Evolutionary conservation across 805 yeast species (phyloP).

Genomic region (Hanseniaspora mollemarum): DNA sequence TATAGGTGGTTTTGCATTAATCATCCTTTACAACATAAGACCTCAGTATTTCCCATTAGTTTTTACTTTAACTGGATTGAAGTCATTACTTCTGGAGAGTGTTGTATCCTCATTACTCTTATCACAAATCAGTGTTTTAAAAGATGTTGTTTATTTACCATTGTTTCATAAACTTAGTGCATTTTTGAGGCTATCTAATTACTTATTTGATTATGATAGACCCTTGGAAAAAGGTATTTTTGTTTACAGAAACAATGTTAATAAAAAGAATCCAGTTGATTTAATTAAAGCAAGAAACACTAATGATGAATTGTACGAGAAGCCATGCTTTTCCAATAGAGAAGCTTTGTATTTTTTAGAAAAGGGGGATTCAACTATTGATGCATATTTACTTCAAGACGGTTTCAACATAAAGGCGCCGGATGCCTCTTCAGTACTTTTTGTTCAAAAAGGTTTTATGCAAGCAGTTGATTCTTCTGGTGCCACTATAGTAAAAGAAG

Average conservation of each 20-base stretch:
- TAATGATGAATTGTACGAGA: not conserved
- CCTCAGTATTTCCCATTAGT: slow-evolving; percentile 1
- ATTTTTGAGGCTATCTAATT: slow-evolving; percentile 4
- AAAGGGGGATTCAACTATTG: not conserved
- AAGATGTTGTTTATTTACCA: not conserved
- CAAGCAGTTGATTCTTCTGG: slow-evolving; percentile 2
- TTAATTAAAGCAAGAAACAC: not conserved
- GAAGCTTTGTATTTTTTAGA: slow-evolving; percentile 3
- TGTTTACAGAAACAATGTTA: not conserved
- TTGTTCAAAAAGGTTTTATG: slow-evolving; percentile 1
- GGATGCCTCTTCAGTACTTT: not conserved
- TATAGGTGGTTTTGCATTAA: slow-evolving; percentile 8
- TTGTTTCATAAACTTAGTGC: not conserved
- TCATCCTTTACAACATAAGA: not conserved
- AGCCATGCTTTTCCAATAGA: slow-evolving; percentile 1
- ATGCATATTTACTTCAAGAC: slow-evolving; percentile 9
- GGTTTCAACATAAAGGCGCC: slow-evolving; percentile 6
- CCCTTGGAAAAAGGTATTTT: slow-evolving; percentile 5
- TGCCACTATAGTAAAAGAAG: not conserved
- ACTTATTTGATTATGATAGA: slow-evolving; percentile 9
- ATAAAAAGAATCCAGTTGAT: not conserved
- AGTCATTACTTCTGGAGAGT: not conserved
- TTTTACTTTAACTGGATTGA: not conserved
- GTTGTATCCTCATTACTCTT: not conserved
- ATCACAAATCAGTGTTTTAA: not conserved